Conservation (phyloP, 306 rosid genomes). For the Psophocarpus tetragonolobus region DNA sequence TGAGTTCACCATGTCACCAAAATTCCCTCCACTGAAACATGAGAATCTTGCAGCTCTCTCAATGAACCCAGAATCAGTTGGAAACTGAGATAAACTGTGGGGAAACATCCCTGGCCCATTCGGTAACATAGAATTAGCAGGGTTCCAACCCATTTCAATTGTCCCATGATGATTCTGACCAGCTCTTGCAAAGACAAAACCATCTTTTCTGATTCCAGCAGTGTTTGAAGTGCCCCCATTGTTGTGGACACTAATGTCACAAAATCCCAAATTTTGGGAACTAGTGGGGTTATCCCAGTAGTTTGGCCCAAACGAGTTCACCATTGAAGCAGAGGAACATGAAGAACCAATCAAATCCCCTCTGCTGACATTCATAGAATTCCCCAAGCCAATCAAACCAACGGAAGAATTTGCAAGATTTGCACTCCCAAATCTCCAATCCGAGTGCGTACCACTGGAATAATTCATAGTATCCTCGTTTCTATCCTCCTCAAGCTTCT, state of each 20-base stretch:
- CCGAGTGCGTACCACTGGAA: constrained; percentile 59
- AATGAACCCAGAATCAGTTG: constrained; percentile 82
- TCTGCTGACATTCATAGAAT: constrained; percentile 51
- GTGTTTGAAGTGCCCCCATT: constrained; percentile 49
- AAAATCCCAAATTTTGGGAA: constrained; percentile 67
- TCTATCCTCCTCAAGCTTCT: constrained; percentile 71
- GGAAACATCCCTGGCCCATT: constrained; percentile 59
- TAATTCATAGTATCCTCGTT: constrained; percentile 64
- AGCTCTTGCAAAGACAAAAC: constrained; percentile 51
- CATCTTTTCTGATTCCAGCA: constrained; percentile 53
- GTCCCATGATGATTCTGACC: constrained; percentile 52
- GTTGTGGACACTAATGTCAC: constrained; percentile 51
- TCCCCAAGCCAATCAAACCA: constrained; percentile 53
- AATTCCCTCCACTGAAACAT: constrained; percentile 73
- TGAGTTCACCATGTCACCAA: constrained; percentile 55
- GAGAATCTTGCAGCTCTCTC: constrained; percentile 92
- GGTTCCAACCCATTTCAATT: constrained; percentile 70
- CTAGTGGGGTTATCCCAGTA: constrained; percentile 64
- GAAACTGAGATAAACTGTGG: constrained; percentile 79
- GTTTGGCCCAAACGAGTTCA: constrained; percentile 58
- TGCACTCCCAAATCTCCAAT: constrained; percentile 74
- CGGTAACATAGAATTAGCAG: constrained; percentile 51
- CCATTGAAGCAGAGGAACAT: constrained; percentile 71
- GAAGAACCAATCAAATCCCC: constrained; percentile 68
- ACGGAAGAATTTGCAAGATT: constrained; percentile 59